Evolutionary conservation across 768 basidiomycete species (phyloP).

Genomic region (Boletus reticuloceps): DNA sequence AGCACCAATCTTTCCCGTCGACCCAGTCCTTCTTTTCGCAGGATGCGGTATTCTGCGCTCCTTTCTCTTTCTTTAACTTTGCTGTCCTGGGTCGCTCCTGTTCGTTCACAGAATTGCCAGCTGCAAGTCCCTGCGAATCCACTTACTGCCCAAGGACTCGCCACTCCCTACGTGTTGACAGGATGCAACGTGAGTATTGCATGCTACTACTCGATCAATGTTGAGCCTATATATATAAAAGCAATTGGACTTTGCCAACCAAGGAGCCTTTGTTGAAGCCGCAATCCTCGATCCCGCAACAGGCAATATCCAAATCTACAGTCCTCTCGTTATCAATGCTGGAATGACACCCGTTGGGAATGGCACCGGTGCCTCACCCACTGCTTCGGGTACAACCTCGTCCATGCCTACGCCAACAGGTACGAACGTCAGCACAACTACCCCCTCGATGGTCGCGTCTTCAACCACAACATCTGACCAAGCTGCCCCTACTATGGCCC

Average conservation of each 20-base stretch:
- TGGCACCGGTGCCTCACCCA: background rate
- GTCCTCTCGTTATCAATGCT: slow-evolving; percentile 27
- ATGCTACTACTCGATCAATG: background rate
- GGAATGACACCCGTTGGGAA: slow-evolving; percentile 22
- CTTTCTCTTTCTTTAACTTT: slow-evolving; percentile 14
- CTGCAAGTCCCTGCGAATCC: slow-evolving; percentile 20
- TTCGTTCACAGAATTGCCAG: slow-evolving; percentile 23
- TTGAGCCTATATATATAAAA: background rate
- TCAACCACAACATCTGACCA: no score
- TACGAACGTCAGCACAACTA: background rate
- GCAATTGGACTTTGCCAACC: slow-evolving; percentile 28
- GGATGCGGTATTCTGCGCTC: slow-evolving; percentile 10
- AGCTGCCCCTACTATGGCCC: background rate
- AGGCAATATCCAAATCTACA: slow-evolving; percentile 26
- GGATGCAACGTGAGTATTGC: slow-evolving; percentile 24
- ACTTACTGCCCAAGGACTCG: slow-evolving; percentile 26
- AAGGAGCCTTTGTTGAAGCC: slow-evolving; percentile 26
- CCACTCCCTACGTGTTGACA: slow-evolving; percentile 25
- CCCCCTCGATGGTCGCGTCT: background rate
- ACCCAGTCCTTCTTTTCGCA: background rate
- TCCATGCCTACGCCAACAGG: background rate
- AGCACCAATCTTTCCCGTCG: background rate
- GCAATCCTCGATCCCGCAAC: slow-evolving; percentile 30
- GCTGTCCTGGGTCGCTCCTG: slow-evolving; percentile 10
- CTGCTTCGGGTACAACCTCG: background rate